phyloP scores from a whole-genome alignment of 768 basidiomycete genomes.

The Lactarius vividus region DNA sequence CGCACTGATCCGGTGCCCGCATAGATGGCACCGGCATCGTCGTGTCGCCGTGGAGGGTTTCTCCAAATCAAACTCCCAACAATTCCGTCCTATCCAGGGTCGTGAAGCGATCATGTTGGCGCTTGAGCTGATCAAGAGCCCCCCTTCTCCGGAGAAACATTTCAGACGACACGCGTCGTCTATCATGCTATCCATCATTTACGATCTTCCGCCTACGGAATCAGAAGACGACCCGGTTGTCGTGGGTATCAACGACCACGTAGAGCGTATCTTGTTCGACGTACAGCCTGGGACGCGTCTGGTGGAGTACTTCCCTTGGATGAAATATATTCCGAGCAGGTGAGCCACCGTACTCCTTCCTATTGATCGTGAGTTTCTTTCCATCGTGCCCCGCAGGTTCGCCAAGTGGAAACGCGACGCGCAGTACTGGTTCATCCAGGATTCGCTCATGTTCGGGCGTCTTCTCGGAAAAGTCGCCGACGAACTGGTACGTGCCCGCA shows the following conservation, averaged over 20 bases:
- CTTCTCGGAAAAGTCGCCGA: background rate
- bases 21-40: no score
- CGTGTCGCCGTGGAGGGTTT: no score
- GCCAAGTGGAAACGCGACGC: background rate
- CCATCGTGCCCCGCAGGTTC: background rate
- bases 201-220: slow-evolving; percentile 7
- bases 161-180: slow-evolving; percentile 16
- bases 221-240: slow-evolving; percentile 16
- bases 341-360: background rate
- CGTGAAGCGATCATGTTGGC: background rate
- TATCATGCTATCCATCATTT: slow-evolving; percentile 31
- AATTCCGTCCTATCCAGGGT: no score
- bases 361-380: background rate
- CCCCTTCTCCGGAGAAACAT: background rate
- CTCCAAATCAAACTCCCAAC: no score
- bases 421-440: slow-evolving; percentile 10
- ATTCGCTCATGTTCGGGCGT: background rate
- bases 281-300: background rate
- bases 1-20: no score
- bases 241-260: background rate
- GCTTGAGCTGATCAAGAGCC: background rate
- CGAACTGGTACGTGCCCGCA: background rate
- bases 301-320: background rate
- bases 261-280: background rate
- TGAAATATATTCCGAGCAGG: slow-evolving; percentile 4